phyloP scores from a whole-genome alignment of 768 basidiomycete genomes.

The Daedalea quercina region DNA sequence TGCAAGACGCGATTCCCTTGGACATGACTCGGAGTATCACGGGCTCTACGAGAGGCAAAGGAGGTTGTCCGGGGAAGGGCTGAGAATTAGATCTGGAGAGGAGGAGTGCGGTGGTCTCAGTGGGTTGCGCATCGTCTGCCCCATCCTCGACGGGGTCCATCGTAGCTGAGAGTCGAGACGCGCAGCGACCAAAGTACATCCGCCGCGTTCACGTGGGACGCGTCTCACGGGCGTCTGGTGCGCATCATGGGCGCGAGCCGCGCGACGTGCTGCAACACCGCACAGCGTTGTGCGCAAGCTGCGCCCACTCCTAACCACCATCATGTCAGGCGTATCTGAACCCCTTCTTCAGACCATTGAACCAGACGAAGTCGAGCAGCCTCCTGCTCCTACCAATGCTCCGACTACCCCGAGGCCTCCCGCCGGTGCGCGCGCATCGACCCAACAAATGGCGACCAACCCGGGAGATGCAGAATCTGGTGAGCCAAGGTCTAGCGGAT shows the following conservation, averaged over 20 bases:
- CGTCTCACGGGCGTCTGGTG: not conserved
- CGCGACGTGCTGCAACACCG: not conserved
- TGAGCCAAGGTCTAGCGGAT: constrained; percentile 24
- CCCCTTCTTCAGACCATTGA: constrained; percentile 78
- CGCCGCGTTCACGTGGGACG: not conserved
- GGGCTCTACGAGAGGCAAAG: constrained; percentile 9
- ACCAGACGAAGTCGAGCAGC: constrained; percentile 58
- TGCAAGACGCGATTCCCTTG: constrained; percentile 7
- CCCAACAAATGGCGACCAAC: constrained; percentile 42
- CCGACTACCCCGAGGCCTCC: constrained; percentile 21
- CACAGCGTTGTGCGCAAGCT: not conserved
- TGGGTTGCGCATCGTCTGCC: constrained; percentile 4
- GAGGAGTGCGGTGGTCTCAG: constrained; percentile 17
- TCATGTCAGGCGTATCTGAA: constrained; percentile 48
- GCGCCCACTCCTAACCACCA: not conserved
- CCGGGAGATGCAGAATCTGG: constrained; percentile 74
- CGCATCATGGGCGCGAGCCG: not conserved
- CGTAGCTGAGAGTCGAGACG: not conserved
- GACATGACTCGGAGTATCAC: constrained; percentile 9
- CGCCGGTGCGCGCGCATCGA: constrained; percentile 35
- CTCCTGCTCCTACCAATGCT: constrained; percentile 25
- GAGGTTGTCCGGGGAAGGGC: not conserved
- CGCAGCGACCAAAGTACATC: not conserved
- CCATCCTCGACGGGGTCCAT: not conserved
- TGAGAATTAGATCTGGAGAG: not conserved